Evolutionary conservation across 371 early-diverging fungal species (phyloP).

Genomic region (Actinomortierella wolfii): DNA sequence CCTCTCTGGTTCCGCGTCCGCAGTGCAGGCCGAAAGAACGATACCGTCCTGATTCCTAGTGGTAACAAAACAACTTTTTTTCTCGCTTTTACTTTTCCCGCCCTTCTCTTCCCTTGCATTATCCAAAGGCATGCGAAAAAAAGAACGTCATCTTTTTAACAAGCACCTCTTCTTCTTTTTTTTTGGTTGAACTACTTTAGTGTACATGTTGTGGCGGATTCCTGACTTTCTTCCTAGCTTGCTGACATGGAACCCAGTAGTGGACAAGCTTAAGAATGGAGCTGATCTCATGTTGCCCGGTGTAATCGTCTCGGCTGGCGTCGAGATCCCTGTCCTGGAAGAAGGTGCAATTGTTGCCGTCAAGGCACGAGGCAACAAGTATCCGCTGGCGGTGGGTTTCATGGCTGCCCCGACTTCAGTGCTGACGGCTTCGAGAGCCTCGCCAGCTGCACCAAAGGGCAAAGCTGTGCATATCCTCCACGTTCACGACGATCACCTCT

Average conservation of each 20-base stretch:
- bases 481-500: conserved; percentile 68
- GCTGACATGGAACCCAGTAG: conserved; percentile 64
- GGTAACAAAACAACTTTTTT: conserved; percentile 9
- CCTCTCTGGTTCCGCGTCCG: conserved; percentile 68
- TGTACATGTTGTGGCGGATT: conserved; percentile 71
- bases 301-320: conserved; percentile 53
- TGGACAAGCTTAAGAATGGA: conserved; percentile 66
- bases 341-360: conserved; percentile 60
- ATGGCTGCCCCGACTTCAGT: conserved; percentile 56
- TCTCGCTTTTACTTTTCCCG: not conserved
- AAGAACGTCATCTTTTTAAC: no score
- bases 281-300: conserved; percentile 75
- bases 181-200: no score
- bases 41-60: conserved; percentile 31
- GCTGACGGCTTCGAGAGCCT: conserved; percentile 49
- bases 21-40: conserved; percentile 31
- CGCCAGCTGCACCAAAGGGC: conserved; percentile 62
- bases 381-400: conserved; percentile 63
- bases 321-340: conserved; percentile 50
- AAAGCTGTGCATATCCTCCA: conserved; percentile 74
- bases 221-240: conserved; percentile 62
- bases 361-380: conserved; percentile 57
- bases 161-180: no score
- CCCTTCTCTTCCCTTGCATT: not conserved
- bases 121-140: no score